These are phyloP conservation scores for Ceratocystis ficicola DNA, from an alignment of 2,329 filamentous ascomycete genomes.

Conservation along the genomic window DNA sequence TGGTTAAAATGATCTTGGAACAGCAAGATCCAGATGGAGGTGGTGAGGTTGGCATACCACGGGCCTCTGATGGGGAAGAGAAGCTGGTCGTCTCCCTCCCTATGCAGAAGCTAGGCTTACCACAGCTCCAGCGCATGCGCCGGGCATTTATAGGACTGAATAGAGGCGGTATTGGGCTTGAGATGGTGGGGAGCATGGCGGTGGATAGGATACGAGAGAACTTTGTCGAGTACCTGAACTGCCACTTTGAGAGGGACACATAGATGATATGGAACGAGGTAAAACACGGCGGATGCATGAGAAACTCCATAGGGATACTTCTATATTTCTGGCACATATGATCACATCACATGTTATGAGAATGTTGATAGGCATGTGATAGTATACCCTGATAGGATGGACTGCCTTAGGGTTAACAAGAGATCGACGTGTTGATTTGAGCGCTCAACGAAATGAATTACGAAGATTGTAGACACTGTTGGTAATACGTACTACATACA, in stretches of 20 bases:
- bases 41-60: conserved; percentile 40
- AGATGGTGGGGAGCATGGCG: conserved; percentile 42
- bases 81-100: conserved; percentile 54
- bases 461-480: no score
- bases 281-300: neutral
- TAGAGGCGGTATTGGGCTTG: conserved; percentile 52
- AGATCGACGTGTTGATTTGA: no score
- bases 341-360: no score
- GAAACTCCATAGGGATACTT: no score
- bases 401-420: no score
- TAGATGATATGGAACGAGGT: conserved; percentile 26
- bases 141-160: conserved; percentile 69
- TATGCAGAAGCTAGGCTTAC: conserved; percentile 51
- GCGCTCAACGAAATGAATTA: no score
- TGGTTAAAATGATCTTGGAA: conserved; percentile 57
- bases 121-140: conserved; percentile 64
- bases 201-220: conserved; percentile 46
- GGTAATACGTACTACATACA: no score
- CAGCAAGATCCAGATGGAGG: conserved; percentile 59
- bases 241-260: conserved; percentile 48
- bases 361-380: no score
- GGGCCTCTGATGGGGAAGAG: conserved; percentile 30
- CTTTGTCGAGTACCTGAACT: conserved; percentile 56
- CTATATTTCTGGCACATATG: no score
- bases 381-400: no score